Evolutionary conservation across 225 moss, liverwort and hornwort species (phyloP), one percentile per base, ranked within the genome.

Genomic region (Straminergon stramineum): DNA sequence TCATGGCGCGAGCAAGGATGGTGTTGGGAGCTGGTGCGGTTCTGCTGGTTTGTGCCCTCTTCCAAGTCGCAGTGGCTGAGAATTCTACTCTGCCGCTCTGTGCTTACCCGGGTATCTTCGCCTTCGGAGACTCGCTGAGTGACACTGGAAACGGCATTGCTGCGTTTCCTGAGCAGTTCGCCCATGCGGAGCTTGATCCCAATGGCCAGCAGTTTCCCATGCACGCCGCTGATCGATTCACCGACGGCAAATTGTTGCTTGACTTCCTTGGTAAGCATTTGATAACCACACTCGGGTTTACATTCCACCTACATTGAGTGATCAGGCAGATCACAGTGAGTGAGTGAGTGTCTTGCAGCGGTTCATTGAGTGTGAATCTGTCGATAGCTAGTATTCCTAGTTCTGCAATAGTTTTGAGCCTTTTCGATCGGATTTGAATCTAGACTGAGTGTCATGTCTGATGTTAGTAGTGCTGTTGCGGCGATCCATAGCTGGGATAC

Each of bases 211-310:
- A 6, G 80, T 89, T 89, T 69, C 89, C 89, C 52, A 39, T 51
- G 89, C 89, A 89, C 85, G 71, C 89, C 32, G 89, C 89, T 9
- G 80, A 89, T 85, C 70, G 89, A n/a, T 89, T 7, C 85, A 71
- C 41, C 32, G 89, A 89, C 41, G 89, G 89, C 13, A 89, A 89
- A 45, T 21, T 89, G 51, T 52, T 89, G 48, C 17, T 89, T 17
- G 89, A 89, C 62, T 89, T 89, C 62, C 89, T 89, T 11, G 89
- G 89, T 89, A 85, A 11, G 89, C 66, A 19, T 9, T 20, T 37
- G 7, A 60, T 6, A 12, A 18, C 19, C 28, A 13, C 45, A 55
- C 43, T 60, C 9, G 41, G 32, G 32, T 83, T 39, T 23, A 5
- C 56, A 32, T n/a, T 55, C 64, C 35, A 17, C 52, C 35, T 83